Conservation (phyloP, 768 basidiomycete species). For the Imleria badia region DNA sequence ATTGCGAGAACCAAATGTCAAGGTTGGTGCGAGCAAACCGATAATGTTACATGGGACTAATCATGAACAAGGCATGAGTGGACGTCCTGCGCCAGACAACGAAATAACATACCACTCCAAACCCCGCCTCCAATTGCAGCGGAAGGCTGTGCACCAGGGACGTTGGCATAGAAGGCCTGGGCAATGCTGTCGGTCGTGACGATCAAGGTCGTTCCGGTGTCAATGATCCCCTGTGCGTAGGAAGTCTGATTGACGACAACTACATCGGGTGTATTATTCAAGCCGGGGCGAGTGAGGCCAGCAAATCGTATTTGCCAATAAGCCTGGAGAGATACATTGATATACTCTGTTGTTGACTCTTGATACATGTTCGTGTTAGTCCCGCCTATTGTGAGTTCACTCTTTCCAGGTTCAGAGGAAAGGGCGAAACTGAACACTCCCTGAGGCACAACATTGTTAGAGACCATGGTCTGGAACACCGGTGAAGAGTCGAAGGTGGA, state of each 20-base stretch:
- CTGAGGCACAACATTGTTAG: slow-evolving; percentile 32
- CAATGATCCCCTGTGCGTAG: slow-evolving; percentile 33
- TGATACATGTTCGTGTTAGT: slow-evolving; percentile 46
- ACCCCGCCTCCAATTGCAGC: slow-evolving; percentile 29
- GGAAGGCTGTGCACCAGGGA: slow-evolving; percentile 30
- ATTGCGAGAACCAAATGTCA: slow-evolving; percentile 39
- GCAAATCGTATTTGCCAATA: slow-evolving; percentile 41
- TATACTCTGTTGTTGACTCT: slow-evolving; percentile 40
- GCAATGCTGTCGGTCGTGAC: slow-evolving; percentile 27
- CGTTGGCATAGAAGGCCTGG: slow-evolving; percentile 26
- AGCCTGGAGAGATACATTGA: slow-evolving; percentile 28
- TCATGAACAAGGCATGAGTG: slow-evolving; percentile 1
- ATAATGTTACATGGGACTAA: slow-evolving; percentile 34
- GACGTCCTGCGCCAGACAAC: no score
- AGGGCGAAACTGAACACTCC: slow-evolving; percentile 52
- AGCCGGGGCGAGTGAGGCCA: slow-evolving; percentile 25
- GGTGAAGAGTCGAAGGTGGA: slow-evolving; percentile 37
- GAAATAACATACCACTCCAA: slow-evolving; percentile 34
- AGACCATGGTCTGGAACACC: slow-evolving; percentile 46
- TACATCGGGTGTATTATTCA: slow-evolving; percentile 18
- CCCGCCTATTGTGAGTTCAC: slow-evolving; percentile 60
- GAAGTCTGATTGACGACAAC: slow-evolving; percentile 25
- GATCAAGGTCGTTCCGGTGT: slow-evolving; percentile 33
- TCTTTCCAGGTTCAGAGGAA: slow-evolving; percentile 35
- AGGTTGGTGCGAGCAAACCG: slow-evolving; percentile 27